Evolutionary conservation across 2,329 filamentous ascomycete genomes (phyloP).

Genomic region (Aspergillus piperis): DNA sequence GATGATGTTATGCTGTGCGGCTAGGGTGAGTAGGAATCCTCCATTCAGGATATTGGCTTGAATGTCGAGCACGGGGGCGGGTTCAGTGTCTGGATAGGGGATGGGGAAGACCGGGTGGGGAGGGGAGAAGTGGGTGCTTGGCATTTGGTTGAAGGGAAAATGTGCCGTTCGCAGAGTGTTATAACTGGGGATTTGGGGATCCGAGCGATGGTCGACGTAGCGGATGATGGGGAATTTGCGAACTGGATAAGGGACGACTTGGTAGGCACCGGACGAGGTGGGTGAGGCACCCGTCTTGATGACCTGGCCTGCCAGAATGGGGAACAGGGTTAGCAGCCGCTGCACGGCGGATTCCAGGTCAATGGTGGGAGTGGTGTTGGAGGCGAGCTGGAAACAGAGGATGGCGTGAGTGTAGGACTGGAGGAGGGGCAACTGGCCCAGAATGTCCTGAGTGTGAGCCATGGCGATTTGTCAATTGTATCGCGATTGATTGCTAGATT

Average conservation of each 20-base stretch:
- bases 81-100: slow-evolving; percentile 21
- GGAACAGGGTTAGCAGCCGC: slow-evolving; percentile 13
- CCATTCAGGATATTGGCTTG: slow-evolving; percentile 28
- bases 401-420: slow-evolving; percentile 25
- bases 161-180: slow-evolving; percentile 7
- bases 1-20: slow-evolving; percentile 29
- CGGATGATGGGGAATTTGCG: slow-evolving; percentile 12
- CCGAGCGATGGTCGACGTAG: slow-evolving; percentile 13
- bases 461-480: background rate
- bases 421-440: slow-evolving; percentile 26
- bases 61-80: slow-evolving; percentile 26
- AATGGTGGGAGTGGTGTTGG: background rate
- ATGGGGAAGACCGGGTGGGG: slow-evolving; percentile 29
- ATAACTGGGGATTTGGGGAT: background rate
- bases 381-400: slow-evolving; percentile 21
- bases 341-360: slow-evolving; percentile 13
- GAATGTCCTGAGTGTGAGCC: slow-evolving; percentile 20
- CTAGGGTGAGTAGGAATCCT: slow-evolving; percentile 26
- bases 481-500: too few species aligned
- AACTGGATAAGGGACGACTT: slow-evolving; percentile 1
- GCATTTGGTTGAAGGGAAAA: slow-evolving; percentile 35
- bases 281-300: slow-evolving; percentile 9
- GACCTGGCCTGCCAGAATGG: slow-evolving; percentile 21
- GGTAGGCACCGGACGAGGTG: slow-evolving; percentile 17
- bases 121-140: slow-evolving; percentile 30